A percentile compares a stretch with the other conserved stretches of the same genome.
These are phyloP conservation scores for Sergeia podlipaevii DNA, from an alignment of 208 protist genomes.

Conservation along the genomic window DNA sequence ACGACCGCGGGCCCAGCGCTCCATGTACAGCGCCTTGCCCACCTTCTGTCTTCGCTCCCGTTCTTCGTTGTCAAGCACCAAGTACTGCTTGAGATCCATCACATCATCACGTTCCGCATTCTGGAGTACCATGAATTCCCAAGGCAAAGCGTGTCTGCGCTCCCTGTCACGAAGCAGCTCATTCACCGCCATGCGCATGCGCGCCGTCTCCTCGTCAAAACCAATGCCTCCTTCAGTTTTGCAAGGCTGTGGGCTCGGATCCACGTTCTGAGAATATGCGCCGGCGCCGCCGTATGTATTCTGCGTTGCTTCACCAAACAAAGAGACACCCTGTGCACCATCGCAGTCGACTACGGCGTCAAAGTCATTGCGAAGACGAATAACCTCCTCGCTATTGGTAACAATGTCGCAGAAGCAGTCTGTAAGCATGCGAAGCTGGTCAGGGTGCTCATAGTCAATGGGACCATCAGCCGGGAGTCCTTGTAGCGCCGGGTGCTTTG, in stretches of 20 bases:
- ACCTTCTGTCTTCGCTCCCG: constrained; percentile 69
- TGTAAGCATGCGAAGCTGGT: constrained; percentile 37
- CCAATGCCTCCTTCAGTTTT: constrained; percentile 2
- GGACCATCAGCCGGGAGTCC: background rate
- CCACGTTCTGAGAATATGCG: background rate
- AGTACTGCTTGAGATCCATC: constrained; percentile 61
- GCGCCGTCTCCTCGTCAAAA: constrained; percentile 16
- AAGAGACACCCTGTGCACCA: background rate
- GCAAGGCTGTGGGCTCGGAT: constrained; percentile 15
- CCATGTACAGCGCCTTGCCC: constrained; percentile 60
- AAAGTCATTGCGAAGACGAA: constrained; percentile 64
- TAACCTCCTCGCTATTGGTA: constrained; percentile 55
- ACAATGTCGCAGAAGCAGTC: constrained; percentile 54
- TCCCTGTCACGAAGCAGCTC: constrained; percentile 64
- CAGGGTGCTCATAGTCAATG: constrained; percentile 22
- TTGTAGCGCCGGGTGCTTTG: too few species aligned
- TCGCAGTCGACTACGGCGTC: constrained; percentile 37
- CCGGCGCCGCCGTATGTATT: background rate
- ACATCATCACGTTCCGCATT: constrained; percentile 42
- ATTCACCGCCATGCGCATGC: constrained; percentile 25
- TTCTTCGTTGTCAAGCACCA: constrained; percentile 85
- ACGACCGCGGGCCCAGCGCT: constrained; percentile 62
- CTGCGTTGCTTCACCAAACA: background rate
- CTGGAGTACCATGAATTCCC: constrained; percentile 81
- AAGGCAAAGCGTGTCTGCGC: constrained; percentile 71